A percentile compares a stretch with the other conserved stretches of the same genome.
Conservation (phyloP, 148 eudicot genomes). For the Chenopodium berlandieri region DNA sequence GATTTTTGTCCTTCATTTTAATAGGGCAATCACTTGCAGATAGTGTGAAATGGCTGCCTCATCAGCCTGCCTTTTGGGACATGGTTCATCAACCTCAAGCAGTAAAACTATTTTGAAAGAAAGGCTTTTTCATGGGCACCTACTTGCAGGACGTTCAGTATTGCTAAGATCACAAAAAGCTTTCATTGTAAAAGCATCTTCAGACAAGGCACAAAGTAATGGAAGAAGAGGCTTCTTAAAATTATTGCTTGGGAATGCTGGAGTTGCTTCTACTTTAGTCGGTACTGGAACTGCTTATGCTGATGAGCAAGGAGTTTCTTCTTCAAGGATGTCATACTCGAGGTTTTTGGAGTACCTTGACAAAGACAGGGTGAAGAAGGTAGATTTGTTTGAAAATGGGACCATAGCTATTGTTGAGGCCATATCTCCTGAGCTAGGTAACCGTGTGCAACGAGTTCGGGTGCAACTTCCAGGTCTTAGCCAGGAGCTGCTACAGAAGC, state of each 20-base stretch:
- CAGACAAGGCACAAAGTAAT: slow-evolving; percentile 44
- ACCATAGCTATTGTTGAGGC: slow-evolving; percentile 98
- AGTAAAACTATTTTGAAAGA: slow-evolving; percentile 41
- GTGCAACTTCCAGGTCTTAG: slow-evolving; percentile 99
- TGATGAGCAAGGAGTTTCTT: slow-evolving; percentile 94
- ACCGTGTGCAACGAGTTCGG: slow-evolving; percentile 90
- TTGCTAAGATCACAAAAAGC: slow-evolving; percentile 41
- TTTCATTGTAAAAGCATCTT: slow-evolving; percentile 51
- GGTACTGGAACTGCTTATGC: slow-evolving; percentile 68
- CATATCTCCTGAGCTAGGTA: slow-evolving; percentile 91
- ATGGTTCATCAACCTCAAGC: slow-evolving; percentile 29
- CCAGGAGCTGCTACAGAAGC: slow-evolving; percentile 97
- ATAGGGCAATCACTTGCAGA: background rate
- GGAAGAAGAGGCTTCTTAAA: slow-evolving; percentile 83
- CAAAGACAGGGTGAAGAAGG: slow-evolving; percentile 85
- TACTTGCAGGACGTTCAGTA: slow-evolving; percentile 31
- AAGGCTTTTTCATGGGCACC: slow-evolving; percentile 41
- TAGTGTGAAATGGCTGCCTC: slow-evolving; percentile 34
- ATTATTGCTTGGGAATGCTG: slow-evolving; percentile 75
- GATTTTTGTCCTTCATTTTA: slow-evolving; percentile 3
- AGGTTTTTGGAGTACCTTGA: slow-evolving; percentile 93
- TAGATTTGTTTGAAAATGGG: slow-evolving; percentile 93
- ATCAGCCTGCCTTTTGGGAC: slow-evolving; percentile 32
- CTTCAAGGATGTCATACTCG: slow-evolving; percentile 98
- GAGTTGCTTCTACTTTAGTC: slow-evolving; percentile 50